phyloP scores from a whole-genome alignment of 2,329 filamentous ascomycete species.

The Cordyceps cateniannulata region DNA sequence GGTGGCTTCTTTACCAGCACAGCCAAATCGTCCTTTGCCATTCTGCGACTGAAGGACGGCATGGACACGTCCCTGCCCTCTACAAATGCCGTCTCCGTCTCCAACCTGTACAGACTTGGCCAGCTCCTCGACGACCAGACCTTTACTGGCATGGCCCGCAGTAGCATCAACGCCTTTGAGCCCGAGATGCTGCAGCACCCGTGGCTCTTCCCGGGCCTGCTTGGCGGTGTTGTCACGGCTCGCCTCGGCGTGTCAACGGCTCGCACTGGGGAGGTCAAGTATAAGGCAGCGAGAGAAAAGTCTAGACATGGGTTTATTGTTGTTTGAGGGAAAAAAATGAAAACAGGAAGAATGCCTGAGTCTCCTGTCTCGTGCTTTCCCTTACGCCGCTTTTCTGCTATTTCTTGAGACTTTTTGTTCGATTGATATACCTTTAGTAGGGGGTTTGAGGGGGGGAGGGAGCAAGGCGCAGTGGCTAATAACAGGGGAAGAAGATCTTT shows the following conservation, averaged over 20 bases:
- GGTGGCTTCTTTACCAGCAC: constrained; percentile 71
- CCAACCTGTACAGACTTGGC: constrained; percentile 78
- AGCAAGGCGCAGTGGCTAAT: background rate
- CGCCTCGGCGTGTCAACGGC: constrained; percentile 57
- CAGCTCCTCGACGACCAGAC: constrained; percentile 58
- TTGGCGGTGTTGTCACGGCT: constrained; percentile 68
- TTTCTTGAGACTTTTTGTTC: constrained; percentile 2
- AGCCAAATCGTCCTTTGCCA: constrained; percentile 56
- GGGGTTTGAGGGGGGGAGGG: background rate
- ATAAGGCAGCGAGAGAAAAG: constrained; percentile 20
- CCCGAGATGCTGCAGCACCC: constrained; percentile 89
- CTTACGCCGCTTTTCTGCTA: no score
- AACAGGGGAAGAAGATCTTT: background rate
- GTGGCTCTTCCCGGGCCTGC: constrained; percentile 78
- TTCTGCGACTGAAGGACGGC: constrained; percentile 87
- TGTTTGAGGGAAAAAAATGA: background rate
- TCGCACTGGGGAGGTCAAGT: constrained; percentile 19
- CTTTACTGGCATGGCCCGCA: constrained; percentile 59
- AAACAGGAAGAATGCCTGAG: no score
- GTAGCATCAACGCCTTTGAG: constrained; percentile 80
- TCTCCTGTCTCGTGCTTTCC: no score
- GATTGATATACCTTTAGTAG: constrained; percentile 3
- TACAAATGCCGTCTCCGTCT: constrained; percentile 79
- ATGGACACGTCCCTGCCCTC: constrained; percentile 91
- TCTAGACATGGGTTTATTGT: constrained; percentile 10